Evolutionary conservation across 768 basidiomycete genomes (phyloP).

Genomic region (Boletus coccyginus): DNA sequence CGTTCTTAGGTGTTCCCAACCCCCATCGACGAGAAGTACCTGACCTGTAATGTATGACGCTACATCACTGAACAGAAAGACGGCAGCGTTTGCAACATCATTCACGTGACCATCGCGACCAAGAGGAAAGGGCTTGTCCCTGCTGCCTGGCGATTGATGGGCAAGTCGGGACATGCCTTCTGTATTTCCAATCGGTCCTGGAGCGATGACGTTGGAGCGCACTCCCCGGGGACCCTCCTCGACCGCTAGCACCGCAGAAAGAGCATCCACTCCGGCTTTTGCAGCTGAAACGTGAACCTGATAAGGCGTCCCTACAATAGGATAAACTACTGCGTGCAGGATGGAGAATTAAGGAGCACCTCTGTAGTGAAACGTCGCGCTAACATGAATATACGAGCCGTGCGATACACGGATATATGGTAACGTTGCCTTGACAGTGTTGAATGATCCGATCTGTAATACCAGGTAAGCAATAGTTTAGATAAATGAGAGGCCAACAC

Average conservation of each 20-base stretch:
- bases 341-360: conserved; percentile 39
- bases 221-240: conserved; percentile 97
- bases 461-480: background rate
- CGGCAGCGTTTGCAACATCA: conserved; percentile 68
- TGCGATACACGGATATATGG: conserved; percentile 63
- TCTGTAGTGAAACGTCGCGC: conserved; percentile 82
- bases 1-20: conserved; percentile 49
- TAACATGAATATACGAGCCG: conserved; percentile 88
- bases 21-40: conserved; percentile 71
- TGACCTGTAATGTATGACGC: conserved; percentile 77
- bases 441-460: conserved; percentile 80
- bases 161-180: conserved; percentile 68
- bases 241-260: conserved; percentile 81
- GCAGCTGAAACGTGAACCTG: conserved; percentile 95
- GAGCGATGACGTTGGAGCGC: conserved; percentile 82
- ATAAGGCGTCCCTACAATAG: conserved; percentile 61
- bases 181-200: conserved; percentile 79
- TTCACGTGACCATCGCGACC: conserved; percentile 57
- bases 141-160: conserved; percentile 1
- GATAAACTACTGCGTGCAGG: background rate
- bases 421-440: conserved; percentile 92
- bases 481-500: conserved; percentile 19
- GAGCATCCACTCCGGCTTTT: conserved; percentile 91
- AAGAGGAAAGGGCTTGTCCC: conserved; percentile 20
- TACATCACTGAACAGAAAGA: conserved; percentile 82